phyloP scores from a whole-genome alignment of 495 filamentous ascomycete species.

The Daldinia concentrica region DNA sequence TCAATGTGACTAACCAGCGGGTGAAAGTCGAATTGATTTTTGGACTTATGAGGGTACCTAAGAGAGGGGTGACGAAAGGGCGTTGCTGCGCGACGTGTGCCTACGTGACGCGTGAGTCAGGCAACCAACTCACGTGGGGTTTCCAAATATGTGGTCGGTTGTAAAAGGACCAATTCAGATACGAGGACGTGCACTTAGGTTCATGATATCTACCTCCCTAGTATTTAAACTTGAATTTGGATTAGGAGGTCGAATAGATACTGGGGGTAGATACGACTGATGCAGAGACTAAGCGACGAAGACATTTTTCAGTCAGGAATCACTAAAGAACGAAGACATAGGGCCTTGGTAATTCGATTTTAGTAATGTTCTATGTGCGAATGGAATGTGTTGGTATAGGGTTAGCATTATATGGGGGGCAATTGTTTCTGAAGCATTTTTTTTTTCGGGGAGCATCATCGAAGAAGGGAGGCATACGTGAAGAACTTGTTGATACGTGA shows the following conservation, averaged over 20 bases:
- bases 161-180: not conserved
- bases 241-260: not conserved
- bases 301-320: not conserved
- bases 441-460: conserved; percentile 15
- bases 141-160: not conserved
- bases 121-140: not conserved
- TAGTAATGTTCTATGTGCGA: not conserved
- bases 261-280: not conserved
- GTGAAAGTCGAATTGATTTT: not conserved
- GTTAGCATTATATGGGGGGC: conserved; percentile 22
- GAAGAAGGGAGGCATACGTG: conserved; percentile 20
- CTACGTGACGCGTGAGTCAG: not conserved
- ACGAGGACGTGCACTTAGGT: not conserved
- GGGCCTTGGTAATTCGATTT: not conserved
- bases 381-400: not conserved
- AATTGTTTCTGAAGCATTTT: conserved; percentile 6
- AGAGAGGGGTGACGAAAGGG: not conserved
- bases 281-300: not conserved
- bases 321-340: not conserved
- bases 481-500: conserved; percentile 25
- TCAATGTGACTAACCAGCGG: not conserved
- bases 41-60: not conserved
- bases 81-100: not conserved
- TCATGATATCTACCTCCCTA: not conserved
- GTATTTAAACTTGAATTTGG: not conserved